Evolutionary conservation across 2,329 filamentous ascomycete species (phyloP), one percentile per base, ranked within the genome.

Genomic region (Exophiala spinifera): DNA sequence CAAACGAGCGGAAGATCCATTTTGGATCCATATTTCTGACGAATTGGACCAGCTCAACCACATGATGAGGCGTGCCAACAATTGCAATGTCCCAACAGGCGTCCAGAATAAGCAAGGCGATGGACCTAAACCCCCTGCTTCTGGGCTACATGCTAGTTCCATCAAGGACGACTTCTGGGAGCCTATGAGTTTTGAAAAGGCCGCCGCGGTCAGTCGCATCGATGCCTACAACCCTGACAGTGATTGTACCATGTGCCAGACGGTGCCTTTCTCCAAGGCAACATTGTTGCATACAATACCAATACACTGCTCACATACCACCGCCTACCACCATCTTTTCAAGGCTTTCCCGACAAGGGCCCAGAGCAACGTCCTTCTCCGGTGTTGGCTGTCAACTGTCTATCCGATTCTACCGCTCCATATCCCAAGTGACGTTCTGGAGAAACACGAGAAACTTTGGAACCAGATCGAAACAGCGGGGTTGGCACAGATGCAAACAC

Each of bases 361-460:
- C 21, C 73, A 77, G 59, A 76, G 74, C 46, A 72, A 76, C 60
- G 69, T 76, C 17, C 61, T 77, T 14, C 76, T 75, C 55, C 72
- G 72, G 59, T 72, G 71, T 1, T 77, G 75, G 60, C 73, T 76
- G 67, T 74, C 73, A 21, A 74, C 73, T 1, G 63, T 76, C 13
- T 74, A 76, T 55, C 72, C 74, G 6, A 71, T 76, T 51, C 72
- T 72, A 46, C 74, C 74, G 0, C 66, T 76, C 20, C 53, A 76
- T 6, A 71, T 75, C 47, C 73, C 74, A n/a, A 71, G 72, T 5
- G 72, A 70, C 1, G 65, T 75, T 4, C 55, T 73, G 13, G 67
- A 67, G 44, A 66, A 71, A 21, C 76, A 76, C 49, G 66, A 72
- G 46, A 64, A 66, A 2, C 76, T 77, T 53, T 76, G 74, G 74